Base-by-base conservation (phyloP, 2,329 filamentous ascomycete genomes). In the Diaporthe velutina region DNA sequence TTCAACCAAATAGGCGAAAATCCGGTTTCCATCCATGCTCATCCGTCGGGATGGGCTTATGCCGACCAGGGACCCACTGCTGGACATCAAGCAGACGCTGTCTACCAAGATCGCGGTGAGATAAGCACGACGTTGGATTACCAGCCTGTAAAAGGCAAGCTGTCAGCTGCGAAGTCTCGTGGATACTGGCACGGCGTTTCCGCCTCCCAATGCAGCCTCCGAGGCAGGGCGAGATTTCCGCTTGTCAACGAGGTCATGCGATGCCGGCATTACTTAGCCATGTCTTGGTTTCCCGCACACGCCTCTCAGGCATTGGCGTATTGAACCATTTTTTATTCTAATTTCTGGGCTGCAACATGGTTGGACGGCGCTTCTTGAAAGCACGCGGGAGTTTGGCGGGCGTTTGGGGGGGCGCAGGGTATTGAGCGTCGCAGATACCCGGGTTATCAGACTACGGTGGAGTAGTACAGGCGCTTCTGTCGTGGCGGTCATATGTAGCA, bases 1-100 rank as follows among this genome's bases (percentile, higher is more conserved):
- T 1, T 30, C 42, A 22, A 3, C 30, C 60, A 91, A n/a, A n/a
- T n/a, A n/a, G 90, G 84, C 91, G 66, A 86, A 90, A 79, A 82
- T 92, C 71, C 89, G 90, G 28, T 84, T 91, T 25, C 90, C 90
- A 2, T 91, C 89, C 0, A 92, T 92, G 90, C 85, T 91, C 76
- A 91, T 92, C 80, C 86, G 85, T 28, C 83, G 87, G 45, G 89
- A 91, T 77, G 85, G 85, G 5, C 80, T 89, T 13, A 84, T 89
- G 83, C 83, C 85, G 3, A 42, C 73, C 19, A 74, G 70, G 25
- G 73, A 76, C 48, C 75, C 75, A 52, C 55, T 76, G 17, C 25
- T 38, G 57, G 73, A 73, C 4, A 64, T 76, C 25, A 71, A 58
- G 33, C 50, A 25, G 54, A 76, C 74, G 19, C 40, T 76, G 80